These are phyloP conservation scores for Suhomyces bribrorum DNA, from an alignment of 1,139 yeast genomes.

Conservation along the genomic window DNA sequence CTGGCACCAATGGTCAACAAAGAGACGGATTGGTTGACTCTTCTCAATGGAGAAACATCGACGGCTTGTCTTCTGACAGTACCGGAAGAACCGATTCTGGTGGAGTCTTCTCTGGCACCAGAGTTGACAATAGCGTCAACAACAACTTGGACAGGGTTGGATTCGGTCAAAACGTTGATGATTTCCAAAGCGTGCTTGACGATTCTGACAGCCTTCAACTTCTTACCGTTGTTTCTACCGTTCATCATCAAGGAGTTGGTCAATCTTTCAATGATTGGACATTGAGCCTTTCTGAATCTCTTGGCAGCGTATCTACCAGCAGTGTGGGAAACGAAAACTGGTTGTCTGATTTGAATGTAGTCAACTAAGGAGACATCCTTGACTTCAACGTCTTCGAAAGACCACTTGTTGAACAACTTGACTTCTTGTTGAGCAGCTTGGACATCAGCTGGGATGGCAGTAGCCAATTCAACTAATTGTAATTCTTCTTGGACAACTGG, in stretches of 20 bases:
- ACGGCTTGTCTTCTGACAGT: conserved; percentile 99
- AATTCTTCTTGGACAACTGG: conserved; percentile 74
- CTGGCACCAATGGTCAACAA: conserved; percentile 99
- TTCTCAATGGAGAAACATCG: conserved; percentile 99
- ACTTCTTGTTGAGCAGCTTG: conserved; percentile 96
- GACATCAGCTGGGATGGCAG: conserved; percentile 95
- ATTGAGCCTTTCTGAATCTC: conserved; percentile 99
- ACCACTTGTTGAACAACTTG: conserved; percentile 99
- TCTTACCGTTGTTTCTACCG: conserved; percentile 99
- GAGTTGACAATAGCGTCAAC: conserved; percentile 99
- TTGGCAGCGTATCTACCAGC: conserved; percentile 99
- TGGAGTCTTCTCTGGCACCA: conserved; percentile 99
- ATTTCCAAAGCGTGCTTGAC: conserved; percentile 99
- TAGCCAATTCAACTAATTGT: conserved; percentile 83
- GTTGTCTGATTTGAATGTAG: conserved; percentile 96
- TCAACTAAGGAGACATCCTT: conserved; percentile 98
- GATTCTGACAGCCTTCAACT: conserved; percentile 99
- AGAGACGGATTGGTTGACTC: conserved; percentile 99
- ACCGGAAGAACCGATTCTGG: conserved; percentile 99
- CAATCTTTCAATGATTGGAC: conserved; percentile 98
- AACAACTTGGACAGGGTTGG: conserved; percentile 98
- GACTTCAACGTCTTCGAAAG: conserved; percentile 95
- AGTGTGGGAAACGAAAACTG: conserved; percentile 98
- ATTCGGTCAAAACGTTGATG: conserved; percentile 96
- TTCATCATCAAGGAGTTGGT: conserved; percentile 99